A percentile compares a stretch with the other conserved stretches of the same genome.
These are phyloP conservation scores for Sistotremastrum suecicum DNA, from an alignment of 768 basidiomycete genomes.

Conservation along the genomic window DNA sequence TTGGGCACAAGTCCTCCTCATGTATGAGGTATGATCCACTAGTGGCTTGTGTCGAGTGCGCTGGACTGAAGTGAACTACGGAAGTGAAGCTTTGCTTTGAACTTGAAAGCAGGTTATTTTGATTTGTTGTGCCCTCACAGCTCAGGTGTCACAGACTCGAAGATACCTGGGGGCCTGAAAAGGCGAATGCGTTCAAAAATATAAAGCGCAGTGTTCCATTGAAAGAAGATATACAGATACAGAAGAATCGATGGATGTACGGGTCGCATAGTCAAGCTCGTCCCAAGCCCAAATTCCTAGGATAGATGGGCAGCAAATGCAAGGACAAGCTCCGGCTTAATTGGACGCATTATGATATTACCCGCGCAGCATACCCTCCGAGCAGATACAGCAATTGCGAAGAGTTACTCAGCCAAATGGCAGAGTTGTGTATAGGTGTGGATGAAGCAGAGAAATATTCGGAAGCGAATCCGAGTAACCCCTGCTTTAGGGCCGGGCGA, in stretches of 20 bases:
- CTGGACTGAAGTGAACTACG: too few species aligned
- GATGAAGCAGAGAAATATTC: constrained; percentile 14
- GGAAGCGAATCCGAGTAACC: constrained; percentile 6
- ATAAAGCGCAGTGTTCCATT: too few species aligned
- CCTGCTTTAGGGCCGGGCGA: neutral
- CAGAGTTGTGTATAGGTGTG: constrained; percentile 25
- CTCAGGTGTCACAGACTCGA: too few species aligned
- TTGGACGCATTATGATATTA: constrained; percentile 34
- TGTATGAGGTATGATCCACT: too few species aligned
- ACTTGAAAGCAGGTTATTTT: too few species aligned
- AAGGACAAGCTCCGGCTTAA: constrained; percentile 69
- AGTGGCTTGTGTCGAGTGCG: too few species aligned
- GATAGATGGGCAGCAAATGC: constrained; percentile 21
- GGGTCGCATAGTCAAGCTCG: constrained; percentile 68
- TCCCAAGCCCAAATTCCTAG: constrained; percentile 29
- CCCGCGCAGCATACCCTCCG: constrained; percentile 38
- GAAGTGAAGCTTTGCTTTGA: too few species aligned
- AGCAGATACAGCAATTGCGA: constrained; percentile 21
- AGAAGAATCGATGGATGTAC: constrained; percentile 23
- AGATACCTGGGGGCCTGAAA: too few species aligned
- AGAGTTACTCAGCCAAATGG: constrained; percentile 39
- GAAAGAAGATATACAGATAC: too few species aligned
- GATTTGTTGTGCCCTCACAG: too few species aligned
- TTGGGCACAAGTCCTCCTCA: too few species aligned
- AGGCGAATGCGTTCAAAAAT: too few species aligned